Base-by-base conservation (phyloP, 2,329 filamentous ascomycete genomes). In the Dactylonectria macrodidyma region DNA sequence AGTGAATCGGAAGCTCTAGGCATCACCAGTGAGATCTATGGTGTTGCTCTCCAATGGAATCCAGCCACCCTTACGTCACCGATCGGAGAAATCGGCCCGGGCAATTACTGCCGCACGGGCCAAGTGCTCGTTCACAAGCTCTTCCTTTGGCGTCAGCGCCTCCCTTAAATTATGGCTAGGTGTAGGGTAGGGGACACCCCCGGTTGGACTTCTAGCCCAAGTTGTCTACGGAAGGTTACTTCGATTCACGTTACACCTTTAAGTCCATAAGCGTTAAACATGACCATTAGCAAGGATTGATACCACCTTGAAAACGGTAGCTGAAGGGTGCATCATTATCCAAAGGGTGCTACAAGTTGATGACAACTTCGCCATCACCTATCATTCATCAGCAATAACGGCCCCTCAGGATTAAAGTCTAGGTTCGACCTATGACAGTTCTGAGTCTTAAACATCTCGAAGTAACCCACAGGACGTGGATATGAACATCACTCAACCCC, bases 51-150 rank as follows among this genome's bases (percentile, higher is more conserved):
- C 55, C 56, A 58, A 12, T 59, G 65, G 67, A 67, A 63, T 51
- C 65, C 70, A 75, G 56, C 46, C 9, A 30, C 30, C 34, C 56
- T 70, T 69, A 69, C 68, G 65, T 69, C 47, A 67, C 46, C 50
- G 33, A 47, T 36, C 57, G 61, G 59, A 66, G 34, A 58, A 59
- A 57, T 47, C 12, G 19, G 11, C 47, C 48, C 62, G 30, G 54
- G 19, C 19, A 19, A 19, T 19, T 19, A 19, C 19, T 19, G 19
- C 19, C 34, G 55, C 69, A 47, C 44, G n/a, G 55, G 52, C 59
- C 65, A 57, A 33, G 50, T 55, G n/a, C 33, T 22, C 16, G 12
- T 16, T 50, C 5, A 24, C 26, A 19, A 7, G 19, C 38, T 12
- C 22, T 12, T 19, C 44, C n/a, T 4, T 19, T 1, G 8, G 22